A percentile compares a stretch with the other conserved stretches of the same genome.
Conservation (phyloP, 2,329 filamentous ascomycete species). For the Elsinoe fawcettii region DNA sequence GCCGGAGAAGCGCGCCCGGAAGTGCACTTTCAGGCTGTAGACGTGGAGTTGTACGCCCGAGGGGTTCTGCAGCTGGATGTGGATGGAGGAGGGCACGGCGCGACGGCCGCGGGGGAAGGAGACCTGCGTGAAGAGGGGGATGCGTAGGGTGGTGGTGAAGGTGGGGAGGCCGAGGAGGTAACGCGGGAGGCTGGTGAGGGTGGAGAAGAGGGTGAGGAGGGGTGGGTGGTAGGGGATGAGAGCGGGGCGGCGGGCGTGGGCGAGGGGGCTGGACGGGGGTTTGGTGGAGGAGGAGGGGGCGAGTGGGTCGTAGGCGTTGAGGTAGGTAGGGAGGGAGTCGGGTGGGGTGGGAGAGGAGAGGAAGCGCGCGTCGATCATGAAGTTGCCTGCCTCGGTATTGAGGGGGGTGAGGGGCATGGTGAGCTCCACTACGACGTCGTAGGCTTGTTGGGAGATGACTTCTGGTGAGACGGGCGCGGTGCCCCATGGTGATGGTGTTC, state of each 20-base stretch:
- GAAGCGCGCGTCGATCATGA: constrained; percentile 80
- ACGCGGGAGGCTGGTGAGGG: constrained; percentile 57
- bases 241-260: constrained; percentile 60
- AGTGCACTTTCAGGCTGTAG: constrained; percentile 59
- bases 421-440: constrained; percentile 72
- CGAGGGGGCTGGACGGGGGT: constrained; percentile 27
- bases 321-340: constrained; percentile 9
- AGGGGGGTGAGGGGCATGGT: constrained; percentile 67
- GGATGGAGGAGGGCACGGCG: constrained; percentile 46
- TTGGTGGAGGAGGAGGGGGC: constrained; percentile 14
- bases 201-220: constrained; percentile 54
- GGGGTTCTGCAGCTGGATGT: constrained; percentile 63
- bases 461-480: constrained; percentile 41
- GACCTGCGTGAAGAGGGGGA: constrained; percentile 67
- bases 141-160: constrained; percentile 55
- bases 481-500: constrained; percentile 42
- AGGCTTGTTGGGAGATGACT: constrained; percentile 65
- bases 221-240: constrained; percentile 73
- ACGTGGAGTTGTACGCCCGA: constrained; percentile 53
- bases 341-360: constrained; percentile 31
- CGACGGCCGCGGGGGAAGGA: constrained; percentile 52
- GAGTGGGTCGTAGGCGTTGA: constrained; percentile 1
- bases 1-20: constrained; percentile 69
- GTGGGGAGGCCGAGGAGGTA: constrained; percentile 59
- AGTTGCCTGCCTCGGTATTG: constrained; percentile 77